Base-by-base conservation (phyloP, 1,284 basidiomycete genomes). In the Cryptococcus jaspeensis region DNA sequence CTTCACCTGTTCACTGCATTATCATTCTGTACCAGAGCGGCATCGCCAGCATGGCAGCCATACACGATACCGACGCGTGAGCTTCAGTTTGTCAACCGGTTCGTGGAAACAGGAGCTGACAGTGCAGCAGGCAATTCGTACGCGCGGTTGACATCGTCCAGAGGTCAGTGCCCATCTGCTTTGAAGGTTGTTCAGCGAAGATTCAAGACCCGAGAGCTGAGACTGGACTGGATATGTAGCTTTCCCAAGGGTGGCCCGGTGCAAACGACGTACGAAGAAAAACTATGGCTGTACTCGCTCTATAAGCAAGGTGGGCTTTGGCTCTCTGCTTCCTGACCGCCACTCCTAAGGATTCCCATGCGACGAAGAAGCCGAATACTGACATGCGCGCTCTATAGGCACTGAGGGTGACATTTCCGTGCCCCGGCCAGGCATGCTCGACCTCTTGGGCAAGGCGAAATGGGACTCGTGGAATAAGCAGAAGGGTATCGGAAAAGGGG, bases 401-500 rank as follows among this genome's bases (percentile, higher is more conserved):
- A 77, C 73, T 5, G 75, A 77, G 48, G 75, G 75, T 3, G 70
- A 77, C 48, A 69, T 73, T 40, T 54, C 55, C 0, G 57, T 64
- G 6, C 62, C 67, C 5, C 53, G 75, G 42, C 75, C 75, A 4
- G 74, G 75, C 13, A 62, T 77, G 59, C 63, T 77, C 11, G 75
- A 98, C 73, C 89, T 96, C 85, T 81, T 97, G 13, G 92, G 91
- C 36, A 83, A 93, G 63, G 93, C 94, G 18, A 97, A 97, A 79
- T 97, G 93, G 93, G 92, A 95, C 78, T 91, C 91, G 35, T 97
- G 93, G 93, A 85, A 87, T 46, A 93, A 92, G 70, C 90, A 94
- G 71, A 87, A 86, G 64, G 91, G 93, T 61, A 73, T 93, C 37
- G 84, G 87, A 56, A 73, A 84, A 32, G 83, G 83, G 56, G 89